phyloP scores from a whole-genome alignment of 106 monocot species.

The Dendrobium huoshanense region DNA sequence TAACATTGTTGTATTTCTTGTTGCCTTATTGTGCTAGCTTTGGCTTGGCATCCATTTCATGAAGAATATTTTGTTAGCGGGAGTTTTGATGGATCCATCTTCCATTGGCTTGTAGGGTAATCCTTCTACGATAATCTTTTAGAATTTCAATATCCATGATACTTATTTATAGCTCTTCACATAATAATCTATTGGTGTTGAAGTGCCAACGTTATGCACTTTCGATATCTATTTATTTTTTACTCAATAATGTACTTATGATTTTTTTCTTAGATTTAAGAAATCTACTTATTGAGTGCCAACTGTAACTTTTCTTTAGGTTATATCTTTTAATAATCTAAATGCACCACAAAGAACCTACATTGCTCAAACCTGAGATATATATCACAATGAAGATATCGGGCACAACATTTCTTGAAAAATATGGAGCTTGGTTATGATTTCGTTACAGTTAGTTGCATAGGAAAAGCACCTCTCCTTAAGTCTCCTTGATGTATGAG shows the following conservation, averaged over 20 bases:
- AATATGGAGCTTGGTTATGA: not conserved
- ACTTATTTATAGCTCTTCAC: not conserved
- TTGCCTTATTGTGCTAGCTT: conserved; percentile 43
- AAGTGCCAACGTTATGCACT: not conserved
- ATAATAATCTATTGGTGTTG: not conserved
- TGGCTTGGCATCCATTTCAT: conserved; percentile 99
- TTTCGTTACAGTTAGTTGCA: too few species aligned
- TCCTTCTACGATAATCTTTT: not conserved
- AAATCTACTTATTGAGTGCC: not conserved
- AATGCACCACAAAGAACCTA: not conserved
- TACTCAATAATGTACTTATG: not conserved
- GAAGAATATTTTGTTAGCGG: conserved; percentile 99
- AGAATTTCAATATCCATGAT: not conserved
- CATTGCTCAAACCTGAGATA: not conserved
- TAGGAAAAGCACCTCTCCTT: not conserved
- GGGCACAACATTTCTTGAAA: not conserved
- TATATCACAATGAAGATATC: not conserved
- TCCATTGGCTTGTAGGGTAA: conserved; percentile 99
- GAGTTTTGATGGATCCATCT: conserved; percentile 95
- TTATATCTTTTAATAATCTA: not conserved
- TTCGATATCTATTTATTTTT: not conserved
- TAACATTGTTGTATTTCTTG: not conserved
- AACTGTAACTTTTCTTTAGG: not conserved
- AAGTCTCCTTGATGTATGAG: not conserved
- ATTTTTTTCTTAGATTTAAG: not conserved